Evolutionary conservation across 73 alveolate species (phyloP).

Genomic region (Symbiodinium natans): DNA sequence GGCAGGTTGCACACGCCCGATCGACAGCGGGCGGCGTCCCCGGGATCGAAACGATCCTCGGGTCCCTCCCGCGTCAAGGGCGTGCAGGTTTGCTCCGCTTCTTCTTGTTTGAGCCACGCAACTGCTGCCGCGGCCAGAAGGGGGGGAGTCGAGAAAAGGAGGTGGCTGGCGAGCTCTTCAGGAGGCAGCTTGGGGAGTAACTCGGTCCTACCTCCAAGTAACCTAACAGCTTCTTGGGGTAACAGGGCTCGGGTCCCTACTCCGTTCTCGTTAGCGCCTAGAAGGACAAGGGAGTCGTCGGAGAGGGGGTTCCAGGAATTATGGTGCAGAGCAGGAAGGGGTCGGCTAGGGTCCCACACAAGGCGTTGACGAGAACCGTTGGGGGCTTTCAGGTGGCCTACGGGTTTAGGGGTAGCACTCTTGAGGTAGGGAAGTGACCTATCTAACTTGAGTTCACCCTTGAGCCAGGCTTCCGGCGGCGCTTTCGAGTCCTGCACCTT

Average conservation of each 20-base stretch:
- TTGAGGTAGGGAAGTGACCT: too few species aligned
- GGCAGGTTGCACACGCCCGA: neutral
- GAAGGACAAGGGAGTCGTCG: neutral
- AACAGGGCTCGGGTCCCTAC: neutral
- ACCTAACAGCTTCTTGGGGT: neutral
- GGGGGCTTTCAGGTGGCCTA: neutral
- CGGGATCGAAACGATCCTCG: too few species aligned
- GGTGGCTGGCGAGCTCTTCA: neutral
- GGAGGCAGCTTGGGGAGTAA: neutral
- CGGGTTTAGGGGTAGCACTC: too few species aligned
- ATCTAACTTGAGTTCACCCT: too few species aligned
- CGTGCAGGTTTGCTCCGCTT: neutral
- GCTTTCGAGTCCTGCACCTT: too few species aligned
- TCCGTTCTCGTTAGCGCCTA: neutral
- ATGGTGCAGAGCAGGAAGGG: neutral
- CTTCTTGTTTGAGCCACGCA: neutral
- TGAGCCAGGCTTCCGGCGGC: too few species aligned
- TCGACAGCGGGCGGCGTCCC: too few species aligned
- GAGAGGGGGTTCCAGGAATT: neutral
- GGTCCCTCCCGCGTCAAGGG: too few species aligned
- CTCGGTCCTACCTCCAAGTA: neutral
- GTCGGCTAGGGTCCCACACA: neutral
- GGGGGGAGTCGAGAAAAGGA: neutral
- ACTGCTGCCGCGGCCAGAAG: neutral
- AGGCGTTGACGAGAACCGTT: neutral